Base-by-base conservation (phyloP, 179 eudicot genomes). In the Pouteria campechiana region DNA sequence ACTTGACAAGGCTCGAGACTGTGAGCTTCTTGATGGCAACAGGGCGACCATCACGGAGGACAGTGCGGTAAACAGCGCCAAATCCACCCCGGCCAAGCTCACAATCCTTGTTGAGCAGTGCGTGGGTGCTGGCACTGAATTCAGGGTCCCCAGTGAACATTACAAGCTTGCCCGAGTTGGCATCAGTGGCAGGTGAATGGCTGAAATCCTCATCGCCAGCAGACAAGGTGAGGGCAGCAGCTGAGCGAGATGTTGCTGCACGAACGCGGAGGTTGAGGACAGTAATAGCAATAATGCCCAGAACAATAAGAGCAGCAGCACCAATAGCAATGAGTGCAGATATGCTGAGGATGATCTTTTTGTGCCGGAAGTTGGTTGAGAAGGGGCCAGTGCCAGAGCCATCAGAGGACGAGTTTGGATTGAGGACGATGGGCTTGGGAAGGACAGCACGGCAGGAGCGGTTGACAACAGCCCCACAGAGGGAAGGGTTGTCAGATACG, bases 81-180 rank as follows among this genome's bases (percentile, higher is more conserved):
- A 87, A 87, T 16, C 96, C 96, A 21, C 96, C 96, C 12, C 83
- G 80, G 18, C 96, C 96, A 8, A 87, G 57, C 62, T 87, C 96
- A 36, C 76, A 63, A 7, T 83, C 76, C 52, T 87, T 87, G 39
- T 68, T 76, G 22, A 87, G 83, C 41, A 83, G 62, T 7, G 81
- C 74, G 8, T 82, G 76, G 41, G 80, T 76, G 50, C 93, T 90
- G 5, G 54, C 35, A 3, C 63, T 79, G 38, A 87, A 79, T 37
- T 75, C 81, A 32, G 78, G 70, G 7, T 79, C 83, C 20, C 86
- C 79, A 3, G 94, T 59, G 54, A 87, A 83, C 94, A 87, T 76
- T 19, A 87, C 96, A 27, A 87, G 77, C 60, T 83, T 87, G 12
- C 96, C 96, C 39, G 67, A 74, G 43, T 70, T 74, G 17, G 96